Evolutionary conservation across 192 early-diverging fungal genomes (phyloP), one percentile per base, ranked within the genome.

Genomic region (Gonapodya sp.): DNA sequence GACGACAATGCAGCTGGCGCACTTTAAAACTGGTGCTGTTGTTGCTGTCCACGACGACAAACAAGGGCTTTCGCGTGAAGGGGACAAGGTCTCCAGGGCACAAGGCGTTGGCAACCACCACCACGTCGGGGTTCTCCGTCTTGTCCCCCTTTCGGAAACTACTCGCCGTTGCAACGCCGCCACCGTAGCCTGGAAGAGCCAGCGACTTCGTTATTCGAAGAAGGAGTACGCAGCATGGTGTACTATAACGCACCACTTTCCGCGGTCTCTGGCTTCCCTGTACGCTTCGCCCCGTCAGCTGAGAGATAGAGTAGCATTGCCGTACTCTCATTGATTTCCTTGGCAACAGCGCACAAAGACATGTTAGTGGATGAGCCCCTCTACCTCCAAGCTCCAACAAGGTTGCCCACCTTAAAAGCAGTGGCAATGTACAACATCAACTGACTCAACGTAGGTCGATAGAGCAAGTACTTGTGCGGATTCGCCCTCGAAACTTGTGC

Each of bases 391-490:
- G 31, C 2, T 16, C 73, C 18, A 37, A 34, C 36, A 36, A 16
- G 24, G 35, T 84, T 24, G 79, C 30, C 16, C 33, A 93, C 93
- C 89, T 95, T 95, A 87, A 96, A 98, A 2, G 95, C 94, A 32
- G 94, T 96, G 36, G 95, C 89, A 33, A 99, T 87, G 82, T 97
- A 97, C 35, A 96, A 90, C 87, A 96, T 89, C 36, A 98, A 84
- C 83, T 99, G 95, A 78, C 94, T 94, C 78, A 97, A 89, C 0
- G 94, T 93, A 14, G 96, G 96, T 83, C 94, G 87, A 84, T 97
- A 96, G 31, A 99, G 87, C 31, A 98, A 86, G 78, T 97, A 97
- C 83, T 99, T 99, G 89, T 96, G 95, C 33, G 94, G 94, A 84
- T 94, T 94, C 78, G 84, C 84, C 46, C 81, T 89, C n/a, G n/a